These are phyloP conservation scores for Erigeron philadelphicus DNA, from an alignment of 140 eudicot genomes.

Conservation along the genomic window DNA sequence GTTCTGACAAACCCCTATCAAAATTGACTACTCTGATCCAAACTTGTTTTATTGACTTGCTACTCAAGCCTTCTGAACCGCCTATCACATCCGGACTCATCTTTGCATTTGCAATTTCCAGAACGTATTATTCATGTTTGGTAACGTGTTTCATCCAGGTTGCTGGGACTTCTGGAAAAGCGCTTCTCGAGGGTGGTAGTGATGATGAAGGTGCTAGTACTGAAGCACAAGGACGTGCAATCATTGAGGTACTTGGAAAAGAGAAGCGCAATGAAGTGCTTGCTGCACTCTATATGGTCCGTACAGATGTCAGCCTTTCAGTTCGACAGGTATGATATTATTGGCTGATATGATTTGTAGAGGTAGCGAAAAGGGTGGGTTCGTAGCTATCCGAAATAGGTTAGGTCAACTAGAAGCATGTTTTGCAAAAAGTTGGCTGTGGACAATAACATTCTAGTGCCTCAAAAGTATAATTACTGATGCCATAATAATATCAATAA, in stretches of 20 bases:
- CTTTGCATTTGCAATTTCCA: not conserved
- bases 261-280: conserved; percentile 96
- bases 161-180: conserved; percentile 99
- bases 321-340: conserved; percentile 84
- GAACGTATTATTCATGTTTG: conserved; percentile 5
- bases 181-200: conserved; percentile 99
- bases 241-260: conserved; percentile 91
- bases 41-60: too few relatives aligned
- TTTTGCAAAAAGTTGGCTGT: too few relatives aligned
- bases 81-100: too few relatives aligned
- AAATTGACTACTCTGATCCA: too few relatives aligned
- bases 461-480: too few relatives aligned
- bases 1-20: too few relatives aligned
- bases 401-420: not conserved
- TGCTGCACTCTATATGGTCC: conserved; percentile 96
- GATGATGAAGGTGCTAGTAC: conserved; percentile 99
- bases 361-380: not conserved
- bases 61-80: too few relatives aligned
- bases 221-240: conserved; percentile 99
- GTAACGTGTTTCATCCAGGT: conserved; percentile 37
- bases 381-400: conserved; percentile 9
- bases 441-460: too few relatives aligned
- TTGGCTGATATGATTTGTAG: not conserved
- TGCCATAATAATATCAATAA: too few relatives aligned
- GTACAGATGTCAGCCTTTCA: conserved; percentile 84